phyloP scores from a whole-genome alignment of 257 asterid species.

The Echium plantagineum region DNA sequence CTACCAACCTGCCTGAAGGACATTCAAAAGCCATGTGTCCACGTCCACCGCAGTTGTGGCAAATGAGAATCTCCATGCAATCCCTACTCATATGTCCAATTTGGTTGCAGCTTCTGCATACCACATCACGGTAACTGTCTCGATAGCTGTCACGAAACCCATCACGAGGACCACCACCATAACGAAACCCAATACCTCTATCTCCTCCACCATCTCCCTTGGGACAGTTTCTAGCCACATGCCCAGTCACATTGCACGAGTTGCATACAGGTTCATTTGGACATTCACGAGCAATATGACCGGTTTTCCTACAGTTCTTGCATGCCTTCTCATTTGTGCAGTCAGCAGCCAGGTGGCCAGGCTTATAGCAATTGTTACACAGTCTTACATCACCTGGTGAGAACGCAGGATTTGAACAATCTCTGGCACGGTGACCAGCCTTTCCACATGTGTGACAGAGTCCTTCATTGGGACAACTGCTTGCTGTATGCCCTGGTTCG shows the following conservation, averaged over 20 bases:
- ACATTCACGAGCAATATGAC: conserved; percentile 67
- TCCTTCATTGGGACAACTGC: conserved; percentile 66
- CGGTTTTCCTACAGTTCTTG: conserved; percentile 68
- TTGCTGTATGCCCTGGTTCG: conserved; percentile 84
- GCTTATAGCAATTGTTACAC: conserved; percentile 80
- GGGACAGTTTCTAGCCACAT: conserved; percentile 60
- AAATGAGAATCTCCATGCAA: conserved; percentile 47
- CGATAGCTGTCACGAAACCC: conserved; percentile 34
- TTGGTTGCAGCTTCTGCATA: conserved; percentile 75
- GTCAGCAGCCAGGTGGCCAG: conserved; percentile 65
- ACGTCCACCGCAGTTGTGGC: conserved; percentile 89
- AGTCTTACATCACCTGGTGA: conserved; percentile 66
- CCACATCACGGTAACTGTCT: conserved; percentile 44
- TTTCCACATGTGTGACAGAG: conserved; percentile 81
- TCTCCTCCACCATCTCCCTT: conserved; percentile 44
- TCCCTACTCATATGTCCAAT: conserved; percentile 80
- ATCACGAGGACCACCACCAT: conserved; percentile 7
- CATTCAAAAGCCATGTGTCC: conserved; percentile 80
- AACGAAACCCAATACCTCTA: conserved; percentile 37
- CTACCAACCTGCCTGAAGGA: conserved; percentile 74
- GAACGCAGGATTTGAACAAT: conserved; percentile 44
- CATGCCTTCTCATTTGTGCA: conserved; percentile 77
- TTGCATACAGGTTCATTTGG: conserved; percentile 64
- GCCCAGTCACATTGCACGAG: conserved; percentile 56
- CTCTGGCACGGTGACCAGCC: conserved; percentile 71